A percentile compares a stretch with the other conserved stretches of the same genome.
Conservation (phyloP, 257 asterid species). For the Plantago major region DNA sequence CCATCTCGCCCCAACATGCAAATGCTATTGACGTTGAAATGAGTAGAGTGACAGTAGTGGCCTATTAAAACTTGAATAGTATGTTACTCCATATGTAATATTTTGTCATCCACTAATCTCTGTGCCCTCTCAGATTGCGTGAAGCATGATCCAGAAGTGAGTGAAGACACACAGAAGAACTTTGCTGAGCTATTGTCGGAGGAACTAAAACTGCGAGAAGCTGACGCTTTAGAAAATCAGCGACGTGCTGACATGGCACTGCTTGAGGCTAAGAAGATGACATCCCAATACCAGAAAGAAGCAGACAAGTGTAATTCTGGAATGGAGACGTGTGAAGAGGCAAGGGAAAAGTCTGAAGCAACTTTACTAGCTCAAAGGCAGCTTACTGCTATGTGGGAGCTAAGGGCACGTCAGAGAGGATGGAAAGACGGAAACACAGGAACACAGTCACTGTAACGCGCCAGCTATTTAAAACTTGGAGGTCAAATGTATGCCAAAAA, state of each 20-base stretch:
- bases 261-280: slow-evolving; percentile 88
- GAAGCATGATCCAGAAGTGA: slow-evolving; percentile 79
- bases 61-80: slow-evolving; percentile 1
- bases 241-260: slow-evolving; percentile 81
- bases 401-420: slow-evolving; percentile 82
- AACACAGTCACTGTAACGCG: slow-evolving; percentile 25
- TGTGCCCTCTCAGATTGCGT: slow-evolving; percentile 60
- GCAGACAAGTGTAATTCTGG: slow-evolving; percentile 97
- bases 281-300: slow-evolving; percentile 93
- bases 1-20: too few relatives aligned
- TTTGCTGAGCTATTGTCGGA: slow-evolving; percentile 78
- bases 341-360: slow-evolving; percentile 86
- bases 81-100: slow-evolving; percentile 4
- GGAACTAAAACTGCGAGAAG: slow-evolving; percentile 73
- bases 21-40: slow-evolving; percentile 3
- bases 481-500: slow-evolving; percentile 5
- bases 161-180: slow-evolving; percentile 78
- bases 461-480: slow-evolving; percentile 18
- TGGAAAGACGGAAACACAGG: slow-evolving; percentile 66
- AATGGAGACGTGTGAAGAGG: slow-evolving; percentile 96
- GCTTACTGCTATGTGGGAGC: slow-evolving; percentile 75
- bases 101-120: not conserved
- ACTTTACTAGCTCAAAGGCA: slow-evolving; percentile 61
- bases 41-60: not conserved
- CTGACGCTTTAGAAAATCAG: slow-evolving; percentile 76